Evolutionary conservation across 2,329 filamentous ascomycete species (phyloP).

Genomic region (Colletotrichum cereale): DNA sequence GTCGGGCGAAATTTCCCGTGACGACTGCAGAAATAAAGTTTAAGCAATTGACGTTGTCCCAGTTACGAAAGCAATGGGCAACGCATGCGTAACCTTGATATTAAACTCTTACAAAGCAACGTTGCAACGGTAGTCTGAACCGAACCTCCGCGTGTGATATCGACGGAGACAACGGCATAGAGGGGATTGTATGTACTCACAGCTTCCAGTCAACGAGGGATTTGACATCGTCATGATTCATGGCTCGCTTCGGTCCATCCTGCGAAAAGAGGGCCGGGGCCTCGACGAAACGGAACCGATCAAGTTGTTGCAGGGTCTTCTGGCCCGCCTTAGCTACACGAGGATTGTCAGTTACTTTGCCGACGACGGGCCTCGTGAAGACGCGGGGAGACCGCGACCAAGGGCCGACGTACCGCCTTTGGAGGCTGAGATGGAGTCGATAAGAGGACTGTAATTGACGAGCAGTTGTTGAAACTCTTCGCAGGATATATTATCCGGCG

Average conservation of each 20-base stretch:
- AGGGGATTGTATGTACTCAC: conserved; percentile 56
- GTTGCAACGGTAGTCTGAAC: not conserved
- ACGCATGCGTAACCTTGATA: not conserved
- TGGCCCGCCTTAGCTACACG: conserved; percentile 61
- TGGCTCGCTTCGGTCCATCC: conserved; percentile 49
- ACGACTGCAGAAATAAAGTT: conserved; percentile 53
- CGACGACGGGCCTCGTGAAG: conserved; percentile 31
- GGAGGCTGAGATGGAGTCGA: conserved; percentile 58
- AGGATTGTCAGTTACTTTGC: conserved; percentile 18
- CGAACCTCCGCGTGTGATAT: not conserved
- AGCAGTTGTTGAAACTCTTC: conserved; percentile 53
- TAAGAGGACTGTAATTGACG: conserved; percentile 53
- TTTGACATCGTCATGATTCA: conserved; percentile 70
- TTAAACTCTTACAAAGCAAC: not conserved
- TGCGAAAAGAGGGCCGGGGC: conserved; percentile 62
- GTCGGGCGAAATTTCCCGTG: conserved; percentile 74
- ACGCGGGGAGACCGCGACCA: conserved; percentile 14
- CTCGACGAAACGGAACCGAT: conserved; percentile 69
- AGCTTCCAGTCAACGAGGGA: conserved; percentile 78
- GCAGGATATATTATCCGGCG: conserved; percentile 45
- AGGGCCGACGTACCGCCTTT: conserved; percentile 56
- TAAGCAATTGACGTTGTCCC: not conserved
- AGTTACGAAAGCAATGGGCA: not conserved
- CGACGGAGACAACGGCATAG: not conserved
- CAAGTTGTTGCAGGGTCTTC: conserved; percentile 67